These are phyloP conservation scores for Microbotryomycetes sp. DNA, from an alignment of 1,284 basidiomycete genomes.

Conservation along the genomic window DNA sequence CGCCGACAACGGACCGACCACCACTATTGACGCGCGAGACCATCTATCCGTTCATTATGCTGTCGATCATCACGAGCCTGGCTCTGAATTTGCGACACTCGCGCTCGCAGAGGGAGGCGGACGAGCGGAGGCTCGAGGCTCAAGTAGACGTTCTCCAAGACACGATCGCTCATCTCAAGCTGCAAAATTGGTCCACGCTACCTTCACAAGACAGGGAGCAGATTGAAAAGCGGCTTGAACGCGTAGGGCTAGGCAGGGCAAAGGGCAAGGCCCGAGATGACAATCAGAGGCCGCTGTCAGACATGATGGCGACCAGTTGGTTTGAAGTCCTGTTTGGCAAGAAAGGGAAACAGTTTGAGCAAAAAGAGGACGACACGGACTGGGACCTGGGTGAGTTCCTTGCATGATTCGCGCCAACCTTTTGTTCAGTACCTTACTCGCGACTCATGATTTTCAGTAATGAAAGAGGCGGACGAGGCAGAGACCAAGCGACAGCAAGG, in stretches of 20 bases:
- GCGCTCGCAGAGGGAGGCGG: constrained; percentile 11
- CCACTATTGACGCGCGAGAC: background rate
- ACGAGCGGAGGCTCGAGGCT: constrained; percentile 17
- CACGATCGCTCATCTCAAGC: background rate
- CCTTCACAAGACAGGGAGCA: constrained; percentile 2
- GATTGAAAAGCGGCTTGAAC: constrained; percentile 22
- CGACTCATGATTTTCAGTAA: background rate
- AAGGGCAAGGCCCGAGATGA: constrained; percentile 13
- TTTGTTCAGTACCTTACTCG: no score
- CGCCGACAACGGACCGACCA: background rate
- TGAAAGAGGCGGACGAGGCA: background rate
- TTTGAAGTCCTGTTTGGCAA: constrained; percentile 33
- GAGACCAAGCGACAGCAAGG: background rate
- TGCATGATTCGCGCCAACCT: no score
- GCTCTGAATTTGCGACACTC: constrained; percentile 32
- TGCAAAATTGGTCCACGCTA: background rate
- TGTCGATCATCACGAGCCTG: constrained; percentile 30
- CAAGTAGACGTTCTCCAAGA: constrained; percentile 30
- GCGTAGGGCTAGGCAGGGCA: constrained; percentile 26
- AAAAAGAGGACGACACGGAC: constrained; percentile 24
- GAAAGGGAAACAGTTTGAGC: constrained; percentile 23
- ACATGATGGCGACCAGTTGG: constrained; percentile 24
- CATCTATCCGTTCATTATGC: constrained; percentile 32
- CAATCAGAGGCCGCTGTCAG: background rate
- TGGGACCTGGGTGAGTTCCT: constrained; percentile 28